These are phyloP conservation scores for Helicocarpus griseus DNA, from an alignment of 2,329 filamentous ascomycete genomes.

Conservation along the genomic window DNA sequence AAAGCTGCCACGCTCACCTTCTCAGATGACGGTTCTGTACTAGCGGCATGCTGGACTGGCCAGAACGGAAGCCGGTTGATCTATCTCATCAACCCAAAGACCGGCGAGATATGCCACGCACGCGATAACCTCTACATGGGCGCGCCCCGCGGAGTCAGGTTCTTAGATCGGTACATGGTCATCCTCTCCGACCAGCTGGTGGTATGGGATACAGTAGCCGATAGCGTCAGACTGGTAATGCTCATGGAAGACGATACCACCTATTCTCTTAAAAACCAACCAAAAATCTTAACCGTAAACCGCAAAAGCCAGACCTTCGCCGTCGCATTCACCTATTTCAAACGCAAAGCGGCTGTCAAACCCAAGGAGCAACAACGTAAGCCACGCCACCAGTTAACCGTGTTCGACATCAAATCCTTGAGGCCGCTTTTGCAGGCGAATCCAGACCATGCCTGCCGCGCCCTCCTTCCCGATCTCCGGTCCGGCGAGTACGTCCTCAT, in stretches of 20 bases:
- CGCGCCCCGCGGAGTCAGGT: conserved; percentile 56
- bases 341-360: neutral
- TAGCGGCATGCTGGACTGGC: conserved; percentile 51
- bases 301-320: conserved; percentile 55
- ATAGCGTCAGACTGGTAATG: conserved; percentile 60
- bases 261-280: conserved; percentile 6
- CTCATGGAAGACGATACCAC: conserved; percentile 35
- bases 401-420: conserved; percentile 56
- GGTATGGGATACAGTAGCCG: conserved; percentile 76
- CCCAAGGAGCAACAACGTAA: conserved; percentile 26
- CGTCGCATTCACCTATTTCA: conserved; percentile 41
- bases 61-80: conserved; percentile 49
- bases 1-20: conserved; percentile 60
- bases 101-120: conserved; percentile 56
- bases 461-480: conserved; percentile 54
- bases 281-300: conserved; percentile 56
- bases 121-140: conserved; percentile 59
- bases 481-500: conserved; percentile 65
- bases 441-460: conserved; percentile 49
- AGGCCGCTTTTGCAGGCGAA: conserved; percentile 51
- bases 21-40: conserved; percentile 72
- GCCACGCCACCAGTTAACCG: conserved; percentile 42
- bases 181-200: conserved; percentile 62
- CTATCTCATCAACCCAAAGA: conserved; percentile 65
- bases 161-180: conserved; percentile 65